Base-by-base conservation (phyloP, 768 basidiomycete genomes). In the Podaxis sp. region DNA sequence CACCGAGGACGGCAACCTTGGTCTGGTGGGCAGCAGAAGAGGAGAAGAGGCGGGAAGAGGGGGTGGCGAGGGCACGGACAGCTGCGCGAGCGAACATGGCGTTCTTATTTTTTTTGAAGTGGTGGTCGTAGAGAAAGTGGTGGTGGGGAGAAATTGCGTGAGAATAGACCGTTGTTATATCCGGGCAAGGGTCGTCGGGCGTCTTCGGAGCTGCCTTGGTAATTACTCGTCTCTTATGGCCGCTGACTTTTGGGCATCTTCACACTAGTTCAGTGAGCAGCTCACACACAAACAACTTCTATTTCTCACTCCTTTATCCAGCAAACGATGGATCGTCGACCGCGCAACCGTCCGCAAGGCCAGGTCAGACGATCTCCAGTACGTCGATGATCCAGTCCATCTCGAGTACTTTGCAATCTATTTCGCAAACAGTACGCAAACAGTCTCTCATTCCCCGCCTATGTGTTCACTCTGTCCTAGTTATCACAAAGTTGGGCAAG, bases 1-100 rank as follows among this genome's bases (percentile, higher is more conserved):
- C 97, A 70, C 96, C 96, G 75, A 97, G 92, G 64, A 99, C 96
- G 55, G 92, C 91, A 75, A 97, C 96, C 81, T 95, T 96, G 67
- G 88, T 89, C 66, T 82, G 83, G 70, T 87, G 84, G 50, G 86
- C 72, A 25, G 85, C 79, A 24, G 89, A 88, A 27, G 91, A 87
- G 52, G 91, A 93, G 81, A 94, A 94, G 58, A 83, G 77, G 90
- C 86, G 64, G 25, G 86, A 73, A 40, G 82, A 82, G 52, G 81
- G 76, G 59, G 79, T 70, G 59, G 82, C 72, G 69, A 90, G 72
- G 47, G 82, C 71, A 68, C 88, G 88, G 72, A 80, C 72, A 69
- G 85, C 85, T 59, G 85, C 74, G 69, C 85, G 90, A 68, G 87
- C 73, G 66, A 92, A 77, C 92, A 93, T 55, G 58, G 40, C 12